Percentiles rank a stretch among this genome's conserved stretches.
Evolutionary conservation across 176 grass and related monocot genomes (phyloP).

Genomic region (Raddia distichophylla): DNA sequence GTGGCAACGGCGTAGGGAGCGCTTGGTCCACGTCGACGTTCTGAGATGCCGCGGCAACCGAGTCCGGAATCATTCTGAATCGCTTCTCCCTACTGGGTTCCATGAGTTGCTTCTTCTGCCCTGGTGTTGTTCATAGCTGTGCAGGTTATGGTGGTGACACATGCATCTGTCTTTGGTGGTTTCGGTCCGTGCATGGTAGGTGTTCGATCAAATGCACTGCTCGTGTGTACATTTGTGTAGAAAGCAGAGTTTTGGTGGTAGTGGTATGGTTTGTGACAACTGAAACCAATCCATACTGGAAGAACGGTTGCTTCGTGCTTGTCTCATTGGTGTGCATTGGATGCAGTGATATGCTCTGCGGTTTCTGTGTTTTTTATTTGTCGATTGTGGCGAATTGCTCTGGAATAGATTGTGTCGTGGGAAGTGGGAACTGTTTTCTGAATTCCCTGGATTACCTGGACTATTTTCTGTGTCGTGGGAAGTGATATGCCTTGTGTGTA

Average conservation of each 20-base stretch:
- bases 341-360: neutral
- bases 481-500: neutral
- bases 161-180: neutral
- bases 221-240: neutral
- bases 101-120: conserved; percentile 25
- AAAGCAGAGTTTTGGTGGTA: neutral
- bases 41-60: neutral
- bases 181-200: neutral
- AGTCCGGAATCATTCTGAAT: neutral
- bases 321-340: neutral
- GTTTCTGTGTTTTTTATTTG: neutral
- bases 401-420: neutral
- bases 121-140: neutral
- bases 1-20: neutral
- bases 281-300: neutral
- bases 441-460: neutral
- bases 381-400: neutral
- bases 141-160: neutral
- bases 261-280: neutral
- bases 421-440: neutral
- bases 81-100: neutral
- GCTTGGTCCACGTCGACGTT: neutral
- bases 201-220: conserved; percentile 31
- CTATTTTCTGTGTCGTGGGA: too few species aligned
- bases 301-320: neutral